Evolutionary conservation across 305 asterid genomes (phyloP), one percentile per base, ranked within the genome.

Genomic region (Rubia balearica): DNA sequence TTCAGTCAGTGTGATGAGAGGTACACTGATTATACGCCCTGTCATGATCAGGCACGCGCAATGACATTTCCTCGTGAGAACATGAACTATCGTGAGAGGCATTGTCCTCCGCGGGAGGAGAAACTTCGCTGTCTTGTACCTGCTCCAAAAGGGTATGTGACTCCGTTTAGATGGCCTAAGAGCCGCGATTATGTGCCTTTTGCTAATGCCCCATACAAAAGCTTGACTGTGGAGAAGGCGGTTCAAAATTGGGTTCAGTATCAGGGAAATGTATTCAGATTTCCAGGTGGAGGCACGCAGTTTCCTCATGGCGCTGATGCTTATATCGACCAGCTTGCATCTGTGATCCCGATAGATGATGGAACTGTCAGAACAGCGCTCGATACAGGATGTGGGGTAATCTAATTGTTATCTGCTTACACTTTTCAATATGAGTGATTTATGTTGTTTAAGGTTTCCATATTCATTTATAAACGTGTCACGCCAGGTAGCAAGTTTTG

Each of bases 351-450:
- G 1, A 73, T 83, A 13, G 76, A 74, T 41, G 82, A 80, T 72
- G 87, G 85, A 33, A 76, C 78, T 2, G 77, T 83, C 11, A 73
- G 87, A 67, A 83, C 83, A 43, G 87, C 84, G 40, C 63, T 83
- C 19, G 87, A 83, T 64, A 83, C 85, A 10, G 85, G 81, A 65
- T 83, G 87, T 69, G 87, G 87, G 80, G 87, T 78, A 71, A 78
- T 84, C 57, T 19, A 19, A 24, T 24, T 9, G 57, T 55, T 16
- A 33, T 43, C n/a, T 22, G 6, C 3, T 63, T 24, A 13, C 57
- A 33, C 5, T 21, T 60, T 6, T 21, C 45, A 21, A 8, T 17
- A 7, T 19, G 2, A 14, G 12, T 4, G 19, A 19, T 40, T 38
- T 38, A 13, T 42, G 40, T 14, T 16, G 60, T 21, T 36, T 3